These are phyloP conservation scores for Aleurites moluccanus DNA, from an alignment of 441 rosid genomes.

Conservation along the genomic window DNA sequence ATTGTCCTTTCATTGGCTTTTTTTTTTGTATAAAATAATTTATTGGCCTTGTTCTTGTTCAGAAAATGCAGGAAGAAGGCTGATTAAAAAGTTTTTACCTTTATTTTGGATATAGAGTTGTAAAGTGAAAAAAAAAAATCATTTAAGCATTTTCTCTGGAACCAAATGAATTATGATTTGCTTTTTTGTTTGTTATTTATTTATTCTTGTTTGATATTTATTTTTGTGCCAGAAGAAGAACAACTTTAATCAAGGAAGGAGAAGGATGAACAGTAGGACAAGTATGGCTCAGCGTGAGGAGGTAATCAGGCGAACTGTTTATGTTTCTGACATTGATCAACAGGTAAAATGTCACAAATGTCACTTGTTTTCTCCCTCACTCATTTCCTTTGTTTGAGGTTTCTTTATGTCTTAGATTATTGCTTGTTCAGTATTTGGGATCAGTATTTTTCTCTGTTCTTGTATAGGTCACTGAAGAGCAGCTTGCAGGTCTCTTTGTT, in stretches of 20 bases:
- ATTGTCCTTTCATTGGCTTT: slow-evolving; percentile 1
- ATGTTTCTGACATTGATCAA: slow-evolving; percentile 88
- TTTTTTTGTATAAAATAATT: not conserved
- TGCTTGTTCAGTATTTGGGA: slow-evolving; percentile 17
- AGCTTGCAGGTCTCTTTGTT: slow-evolving; percentile 82
- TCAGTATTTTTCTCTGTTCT: slow-evolving; percentile 11
- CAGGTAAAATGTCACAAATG: slow-evolving; percentile 45
- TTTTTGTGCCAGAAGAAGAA: slow-evolving; percentile 58
- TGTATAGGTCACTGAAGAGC: slow-evolving; percentile 87
- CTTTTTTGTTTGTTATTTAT: not conserved
- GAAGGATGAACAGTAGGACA: slow-evolving; percentile 72
- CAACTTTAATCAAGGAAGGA: slow-evolving; percentile 53
- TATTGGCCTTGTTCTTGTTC: not conserved
- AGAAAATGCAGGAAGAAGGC: not conserved
- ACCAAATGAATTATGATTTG: not conserved
- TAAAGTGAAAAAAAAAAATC: not conserved
- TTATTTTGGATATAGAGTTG: not conserved
- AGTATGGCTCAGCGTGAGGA: slow-evolving; percentile 88
- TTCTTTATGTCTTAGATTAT: slow-evolving; percentile 4
- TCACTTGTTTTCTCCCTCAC: not conserved
- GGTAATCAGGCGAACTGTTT: slow-evolving; percentile 83
- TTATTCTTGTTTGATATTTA: slow-evolving; percentile 3
- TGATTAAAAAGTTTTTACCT: not conserved
- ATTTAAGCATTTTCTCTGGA: not conserved
- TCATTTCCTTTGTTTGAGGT: not conserved